These are phyloP conservation scores for Begonia peltatifolia DNA, from an alignment of 306 rosid genomes.

Conservation along the genomic window DNA sequence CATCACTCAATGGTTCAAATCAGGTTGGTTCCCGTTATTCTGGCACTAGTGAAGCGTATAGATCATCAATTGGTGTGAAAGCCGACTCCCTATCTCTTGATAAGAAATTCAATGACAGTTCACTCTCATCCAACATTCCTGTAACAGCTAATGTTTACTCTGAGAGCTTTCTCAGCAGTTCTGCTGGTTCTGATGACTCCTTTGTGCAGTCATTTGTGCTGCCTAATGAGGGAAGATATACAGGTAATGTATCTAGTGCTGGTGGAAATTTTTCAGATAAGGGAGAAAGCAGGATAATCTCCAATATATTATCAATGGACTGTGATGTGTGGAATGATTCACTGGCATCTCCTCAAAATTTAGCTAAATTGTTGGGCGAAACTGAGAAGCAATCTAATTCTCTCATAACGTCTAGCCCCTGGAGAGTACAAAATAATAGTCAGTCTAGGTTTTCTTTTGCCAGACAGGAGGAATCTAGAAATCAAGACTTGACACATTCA, in stretches of 20 bases:
- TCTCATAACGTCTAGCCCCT: slow-evolving; percentile 35
- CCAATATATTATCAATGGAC: slow-evolving; percentile 77
- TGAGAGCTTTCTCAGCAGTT: slow-evolving; percentile 28
- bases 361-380: slow-evolving; percentile 52
- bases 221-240: slow-evolving; percentile 31
- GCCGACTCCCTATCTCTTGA: slow-evolving; percentile 24
- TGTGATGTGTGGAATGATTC: slow-evolving; percentile 62
- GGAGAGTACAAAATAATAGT: slow-evolving; percentile 57
- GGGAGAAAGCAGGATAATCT: slow-evolving; percentile 85
- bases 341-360: slow-evolving; percentile 43
- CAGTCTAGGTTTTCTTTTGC: slow-evolving; percentile 93
- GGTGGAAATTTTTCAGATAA: slow-evolving; percentile 34
- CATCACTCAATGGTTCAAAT: slow-evolving; percentile 20
- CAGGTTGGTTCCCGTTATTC: slow-evolving; percentile 19
- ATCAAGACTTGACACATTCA: slow-evolving; percentile 35
- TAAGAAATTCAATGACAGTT: slow-evolving; percentile 23
- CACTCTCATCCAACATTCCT: slow-evolving; percentile 23
- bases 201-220: slow-evolving; percentile 26
- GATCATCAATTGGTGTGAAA: slow-evolving; percentile 13
- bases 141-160: slow-evolving; percentile 32
- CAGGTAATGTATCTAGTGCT: slow-evolving; percentile 27
- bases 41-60: slow-evolving; percentile 25
- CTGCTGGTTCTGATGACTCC: slow-evolving; percentile 24
- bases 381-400: slow-evolving; percentile 31
- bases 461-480: slow-evolving; percentile 55